Evolutionary conservation across 2,329 filamentous ascomycete genomes (phyloP), one percentile per base, ranked within the genome.

Genomic region (Parafenestella ontariensis): DNA sequence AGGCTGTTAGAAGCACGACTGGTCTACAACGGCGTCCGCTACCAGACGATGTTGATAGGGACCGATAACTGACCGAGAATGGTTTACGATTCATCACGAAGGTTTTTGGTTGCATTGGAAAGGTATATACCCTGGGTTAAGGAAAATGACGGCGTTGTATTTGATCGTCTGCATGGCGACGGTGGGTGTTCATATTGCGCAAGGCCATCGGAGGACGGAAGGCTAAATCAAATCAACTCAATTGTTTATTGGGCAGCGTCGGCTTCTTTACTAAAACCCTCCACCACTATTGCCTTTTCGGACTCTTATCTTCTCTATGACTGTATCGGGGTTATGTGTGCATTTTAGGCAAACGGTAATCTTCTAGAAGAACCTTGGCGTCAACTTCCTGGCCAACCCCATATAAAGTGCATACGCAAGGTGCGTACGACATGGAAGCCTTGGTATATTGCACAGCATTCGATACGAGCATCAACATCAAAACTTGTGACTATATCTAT

Each of bases 41-140:
- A 40, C 62, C 64, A 15, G 71, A 70, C 45, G 71, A 73, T 9
- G 57, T 73, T 15, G 73, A 76, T 49, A 55, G 73, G 31, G 69
- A 75, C 55, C 66, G 73, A 40, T 76, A 46, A 65, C 43, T 18
- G 26, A n/a, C 17, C 5, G 10, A 49, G 48, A 18, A 36, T 31
- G 34, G 37, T 24, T 52, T 41, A 55, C 26, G 29, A 46, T 56
- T 42, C 31, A 23, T 43, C 39, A 49, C 54, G 33, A 52, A 29
- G 28, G 21, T 23, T 50, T 54, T 56, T 61, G 44, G 53, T 45
- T 56, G 55, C 52, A 62, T 62, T 60, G 52, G 42, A 13, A 54
- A 46, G 45, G 40, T 39, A 56, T 60, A 64, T 61, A 62, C 61
- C 61, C 46, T 44, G 56, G 59, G 11, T 36, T 26, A 34, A n/a